Percentiles rank a stretch among this genome's conserved stretches.
Evolutionary conservation across 176 grass and related monocot genomes (phyloP).

Genomic region (Typha latifolia): DNA sequence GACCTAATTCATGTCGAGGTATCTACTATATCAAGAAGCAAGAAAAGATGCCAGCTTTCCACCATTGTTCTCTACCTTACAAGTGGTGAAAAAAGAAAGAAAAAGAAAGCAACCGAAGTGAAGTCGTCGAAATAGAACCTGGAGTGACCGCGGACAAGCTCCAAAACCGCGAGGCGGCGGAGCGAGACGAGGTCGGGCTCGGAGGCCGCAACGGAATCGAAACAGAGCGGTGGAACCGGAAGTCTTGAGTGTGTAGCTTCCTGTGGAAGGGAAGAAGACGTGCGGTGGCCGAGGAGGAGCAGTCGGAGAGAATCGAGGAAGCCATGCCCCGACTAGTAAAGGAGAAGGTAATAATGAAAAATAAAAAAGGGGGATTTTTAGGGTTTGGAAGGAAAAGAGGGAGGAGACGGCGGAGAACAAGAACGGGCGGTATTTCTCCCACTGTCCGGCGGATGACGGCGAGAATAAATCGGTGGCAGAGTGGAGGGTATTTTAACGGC

Average conservation of each 20-base stretch:
- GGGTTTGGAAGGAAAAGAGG: neutral
- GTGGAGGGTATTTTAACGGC: too few species aligned
- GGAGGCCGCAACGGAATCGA: neutral
- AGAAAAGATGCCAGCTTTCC: neutral
- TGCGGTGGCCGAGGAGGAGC: constrained; percentile 31
- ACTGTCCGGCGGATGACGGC: too few species aligned
- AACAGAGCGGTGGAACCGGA: constrained; percentile 22
- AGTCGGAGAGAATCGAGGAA: constrained; percentile 44
- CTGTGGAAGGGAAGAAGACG: constrained; percentile 39
- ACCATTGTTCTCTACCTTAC: neutral
- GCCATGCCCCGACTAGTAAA: constrained; percentile 24
- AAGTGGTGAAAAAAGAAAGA: neutral
- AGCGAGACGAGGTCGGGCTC: neutral
- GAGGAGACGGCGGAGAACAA: too few species aligned
- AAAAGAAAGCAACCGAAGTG: neutral
- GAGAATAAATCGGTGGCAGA: too few species aligned
- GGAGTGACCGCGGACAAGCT: neutral
- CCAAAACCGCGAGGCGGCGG: neutral
- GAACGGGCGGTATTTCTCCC: too few species aligned
- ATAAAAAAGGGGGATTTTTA: neutral
- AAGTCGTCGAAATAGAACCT: neutral
- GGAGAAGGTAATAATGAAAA: neutral
- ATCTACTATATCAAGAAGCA: neutral
- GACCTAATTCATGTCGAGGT: neutral
- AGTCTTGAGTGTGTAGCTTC: constrained; percentile 9